These are phyloP conservation scores for Yamadazyma taylorii DNA, from an alignment of 1,139 yeast genomes.

Conservation along the genomic window DNA sequence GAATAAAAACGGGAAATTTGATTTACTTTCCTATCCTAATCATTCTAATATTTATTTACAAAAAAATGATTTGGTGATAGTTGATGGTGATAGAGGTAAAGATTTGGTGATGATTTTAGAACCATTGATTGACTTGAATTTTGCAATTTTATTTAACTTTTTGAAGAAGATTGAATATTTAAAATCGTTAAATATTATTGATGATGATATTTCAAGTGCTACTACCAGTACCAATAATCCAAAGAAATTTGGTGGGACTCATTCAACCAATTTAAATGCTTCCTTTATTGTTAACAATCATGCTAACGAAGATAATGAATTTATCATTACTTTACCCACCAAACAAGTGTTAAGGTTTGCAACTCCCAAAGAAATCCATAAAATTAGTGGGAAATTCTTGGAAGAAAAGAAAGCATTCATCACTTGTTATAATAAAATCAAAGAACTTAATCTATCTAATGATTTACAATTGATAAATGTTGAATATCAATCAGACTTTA, in stretches of 20 bases:
- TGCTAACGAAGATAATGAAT: conserved; percentile 45
- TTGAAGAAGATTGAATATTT: conserved; percentile 75
- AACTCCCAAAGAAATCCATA: conserved; percentile 47
- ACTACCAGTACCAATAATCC: no score
- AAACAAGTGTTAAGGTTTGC: conserved; percentile 52
- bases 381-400: conserved; percentile 43
- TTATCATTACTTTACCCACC: conserved; percentile 47
- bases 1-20: conserved; percentile 59
- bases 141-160: conserved; percentile 77
- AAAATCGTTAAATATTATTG: conserved; percentile 62
- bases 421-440: conserved; percentile 46
- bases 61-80: conserved; percentile 45
- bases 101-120: conserved; percentile 52
- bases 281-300: conserved; percentile 42
- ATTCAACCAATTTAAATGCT: conserved; percentile 39
- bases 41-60: conserved; percentile 54
- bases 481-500: conserved; percentile 93
- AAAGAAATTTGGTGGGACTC: conserved; percentile 37
- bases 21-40: conserved; percentile 44
- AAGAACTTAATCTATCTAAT: conserved; percentile 40
- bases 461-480: conserved; percentile 62
- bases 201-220: no score
- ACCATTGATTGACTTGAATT: conserved; percentile 42
- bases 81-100: conserved; percentile 53
- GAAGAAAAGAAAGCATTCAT: conserved; percentile 50